These are phyloP conservation scores for Dothideomycetidae sp. DNA, from an alignment of 2,329 filamentous ascomycete genomes.

Conservation along the genomic window DNA sequence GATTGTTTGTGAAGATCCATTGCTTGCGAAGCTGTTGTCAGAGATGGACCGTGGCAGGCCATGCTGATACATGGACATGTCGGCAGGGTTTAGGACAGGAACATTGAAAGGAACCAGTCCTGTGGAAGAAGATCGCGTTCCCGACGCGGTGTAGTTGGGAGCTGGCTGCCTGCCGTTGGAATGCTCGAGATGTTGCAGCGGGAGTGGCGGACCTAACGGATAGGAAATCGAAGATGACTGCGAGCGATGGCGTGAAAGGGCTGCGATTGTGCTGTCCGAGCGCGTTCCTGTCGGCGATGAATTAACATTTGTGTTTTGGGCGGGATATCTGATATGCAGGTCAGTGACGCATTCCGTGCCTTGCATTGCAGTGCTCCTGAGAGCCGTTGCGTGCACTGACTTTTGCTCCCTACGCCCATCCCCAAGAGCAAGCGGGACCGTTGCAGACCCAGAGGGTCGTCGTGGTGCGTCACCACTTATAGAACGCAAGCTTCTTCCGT, in stretches of 20 bases:
- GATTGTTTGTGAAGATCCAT: constrained; percentile 12
- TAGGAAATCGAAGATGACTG: background rate
- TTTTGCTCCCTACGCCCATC: constrained; percentile 14
- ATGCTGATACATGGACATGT: constrained; percentile 22
- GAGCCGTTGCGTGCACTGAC: constrained; percentile 10
- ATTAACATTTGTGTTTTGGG: background rate
- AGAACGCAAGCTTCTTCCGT: constrained; percentile 20
- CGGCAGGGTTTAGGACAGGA: constrained; percentile 16
- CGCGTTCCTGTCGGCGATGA: background rate
- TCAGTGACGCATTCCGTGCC: constrained; percentile 5
- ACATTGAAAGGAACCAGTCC: constrained; percentile 14
- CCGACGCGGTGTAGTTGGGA: constrained; percentile 8
- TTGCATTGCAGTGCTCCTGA: constrained; percentile 8
- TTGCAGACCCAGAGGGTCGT: constrained; percentile 17
- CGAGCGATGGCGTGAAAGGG: constrained; percentile 5
- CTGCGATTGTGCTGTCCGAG: constrained; percentile 1
- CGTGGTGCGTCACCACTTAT: constrained; percentile 20
- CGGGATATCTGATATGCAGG: background rate
- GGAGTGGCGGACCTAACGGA: constrained; percentile 9
- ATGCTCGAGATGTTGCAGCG: constrained; percentile 13
- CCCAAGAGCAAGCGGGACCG: constrained; percentile 21
- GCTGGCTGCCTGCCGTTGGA: constrained; percentile 9
- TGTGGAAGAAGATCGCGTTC: constrained; percentile 9
- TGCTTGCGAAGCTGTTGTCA: constrained; percentile 17
- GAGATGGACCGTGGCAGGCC: constrained; percentile 22